These are phyloP conservation scores for Coemansia sp. DNA, from an alignment of 192 early-diverging fungal species.

Conservation along the genomic window DNA sequence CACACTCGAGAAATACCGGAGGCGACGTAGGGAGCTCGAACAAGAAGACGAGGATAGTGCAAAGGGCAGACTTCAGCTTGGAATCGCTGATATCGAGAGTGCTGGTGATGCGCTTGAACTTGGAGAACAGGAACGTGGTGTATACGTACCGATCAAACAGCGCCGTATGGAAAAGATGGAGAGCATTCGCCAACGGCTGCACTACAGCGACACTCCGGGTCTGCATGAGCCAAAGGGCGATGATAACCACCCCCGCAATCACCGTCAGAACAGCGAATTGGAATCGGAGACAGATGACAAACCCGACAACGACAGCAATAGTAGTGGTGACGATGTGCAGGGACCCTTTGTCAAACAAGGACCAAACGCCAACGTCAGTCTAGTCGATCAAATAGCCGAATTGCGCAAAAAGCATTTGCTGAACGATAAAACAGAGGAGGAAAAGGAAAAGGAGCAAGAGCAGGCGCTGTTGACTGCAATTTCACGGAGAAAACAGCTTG, in stretches of 20 bases:
- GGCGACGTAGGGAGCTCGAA: conserved; percentile 45
- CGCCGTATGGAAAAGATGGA: conserved; percentile 32
- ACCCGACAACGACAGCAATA: conserved; percentile 5
- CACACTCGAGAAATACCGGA: conserved; percentile 40
- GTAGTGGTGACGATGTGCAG: neutral
- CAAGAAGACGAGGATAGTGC: conserved; percentile 26
- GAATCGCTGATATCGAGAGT: neutral
- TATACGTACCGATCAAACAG: conserved; percentile 32
- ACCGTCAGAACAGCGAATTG: neutral
- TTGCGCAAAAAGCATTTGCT: conserved; percentile 63
- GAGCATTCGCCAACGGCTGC: conserved; percentile 22
- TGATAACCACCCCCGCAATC: neutral
- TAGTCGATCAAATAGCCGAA: conserved; percentile 85
- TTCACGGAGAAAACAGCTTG: conserved; percentile 73
- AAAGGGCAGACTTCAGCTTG: neutral
- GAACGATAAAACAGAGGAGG: conserved; percentile 71
- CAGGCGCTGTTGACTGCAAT: conserved; percentile 80
- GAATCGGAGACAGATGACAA: conserved; percentile 5
- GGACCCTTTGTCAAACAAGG: conserved; percentile 32
- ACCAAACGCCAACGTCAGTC: conserved; percentile 64
- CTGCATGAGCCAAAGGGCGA: neutral
- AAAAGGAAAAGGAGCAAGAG: conserved; percentile 84
- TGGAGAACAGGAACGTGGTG: neutral
- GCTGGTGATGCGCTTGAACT: neutral
- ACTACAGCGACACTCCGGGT: conserved; percentile 6